phyloP scores from a whole-genome alignment of 2,329 filamentous ascomycete genomes.

The Lasiodiplodia hormozganensis region DNA sequence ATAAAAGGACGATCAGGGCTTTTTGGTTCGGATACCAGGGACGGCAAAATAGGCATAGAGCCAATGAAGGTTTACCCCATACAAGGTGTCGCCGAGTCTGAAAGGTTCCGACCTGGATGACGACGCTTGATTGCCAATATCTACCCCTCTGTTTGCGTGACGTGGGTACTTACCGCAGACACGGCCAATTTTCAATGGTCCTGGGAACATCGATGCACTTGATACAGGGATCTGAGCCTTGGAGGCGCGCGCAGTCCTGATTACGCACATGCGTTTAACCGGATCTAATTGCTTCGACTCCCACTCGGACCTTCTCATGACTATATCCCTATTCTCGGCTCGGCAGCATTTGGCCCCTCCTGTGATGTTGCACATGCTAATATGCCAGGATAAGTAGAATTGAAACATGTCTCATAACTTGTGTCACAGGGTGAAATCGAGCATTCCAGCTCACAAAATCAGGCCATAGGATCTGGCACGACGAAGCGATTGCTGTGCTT shows the following conservation, averaged over 20 bases:
- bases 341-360: too few relatives aligned
- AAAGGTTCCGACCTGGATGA: constrained; percentile 57
- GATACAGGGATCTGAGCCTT: neutral
- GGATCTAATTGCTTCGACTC: neutral
- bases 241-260: neutral
- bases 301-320: too few relatives aligned
- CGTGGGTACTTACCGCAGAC: constrained; percentile 2
- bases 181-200: neutral
- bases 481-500: too few relatives aligned
- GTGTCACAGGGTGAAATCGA: too few relatives aligned
- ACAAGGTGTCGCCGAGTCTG: constrained; percentile 92
- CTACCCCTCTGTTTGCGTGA: constrained; percentile 9
- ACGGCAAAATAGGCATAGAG: constrained; percentile 43
- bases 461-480: too few relatives aligned
- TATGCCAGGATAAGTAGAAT: too few relatives aligned
- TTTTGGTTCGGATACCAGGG: constrained; percentile 38
- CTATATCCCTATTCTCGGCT: too few relatives aligned
- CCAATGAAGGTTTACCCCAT: constrained; percentile 44
- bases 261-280: neutral
- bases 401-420: too few relatives aligned
- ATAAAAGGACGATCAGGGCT: constrained; percentile 27
- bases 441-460: too few relatives aligned
- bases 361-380: too few relatives aligned
- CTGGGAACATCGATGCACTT: neutral
- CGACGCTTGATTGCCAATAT: constrained; percentile 92